A percentile compares a stretch with the other conserved stretches of the same genome.
These are phyloP conservation scores for Pseudocercospora pini-densiflorae DNA, from an alignment of 2,329 filamentous ascomycete genomes.

Conservation along the genomic window DNA sequence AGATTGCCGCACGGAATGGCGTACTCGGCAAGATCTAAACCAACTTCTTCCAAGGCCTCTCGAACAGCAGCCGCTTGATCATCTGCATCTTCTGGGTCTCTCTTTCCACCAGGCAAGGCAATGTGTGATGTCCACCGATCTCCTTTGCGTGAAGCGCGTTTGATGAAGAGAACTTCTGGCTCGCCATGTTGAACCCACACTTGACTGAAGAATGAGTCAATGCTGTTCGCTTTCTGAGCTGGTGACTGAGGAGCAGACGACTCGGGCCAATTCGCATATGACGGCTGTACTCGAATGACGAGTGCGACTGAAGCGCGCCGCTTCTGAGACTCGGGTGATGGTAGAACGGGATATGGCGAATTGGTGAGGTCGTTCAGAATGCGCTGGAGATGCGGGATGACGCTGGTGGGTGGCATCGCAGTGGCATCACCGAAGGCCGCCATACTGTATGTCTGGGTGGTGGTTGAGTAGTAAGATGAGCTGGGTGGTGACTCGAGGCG, in stretches of 20 bases:
- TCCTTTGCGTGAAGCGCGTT: slow-evolving; percentile 65
- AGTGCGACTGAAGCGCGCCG: slow-evolving; percentile 70
- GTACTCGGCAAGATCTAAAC: slow-evolving; percentile 54
- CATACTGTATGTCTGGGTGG: slow-evolving; percentile 5
- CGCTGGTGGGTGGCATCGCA: slow-evolving; percentile 18
- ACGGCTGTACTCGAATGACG: slow-evolving; percentile 65
- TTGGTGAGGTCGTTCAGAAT: slow-evolving; percentile 49
- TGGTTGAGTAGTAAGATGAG: neutral
- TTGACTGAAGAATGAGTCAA: slow-evolving; percentile 64
- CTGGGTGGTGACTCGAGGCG: neutral
- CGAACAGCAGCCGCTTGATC: slow-evolving; percentile 66
- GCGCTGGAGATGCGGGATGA: slow-evolving; percentile 47
- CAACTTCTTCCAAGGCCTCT: slow-evolving; percentile 70
- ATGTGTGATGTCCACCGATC: slow-evolving; percentile 74
- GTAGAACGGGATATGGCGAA: slow-evolving; percentile 55
- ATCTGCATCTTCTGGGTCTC: slow-evolving; percentile 66
- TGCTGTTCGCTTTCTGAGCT: slow-evolving; percentile 41
- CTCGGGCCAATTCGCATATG: slow-evolving; percentile 58
- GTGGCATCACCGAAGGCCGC: slow-evolving; percentile 6
- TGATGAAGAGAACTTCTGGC: slow-evolving; percentile 73
- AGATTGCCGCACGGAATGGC: slow-evolving; percentile 62
- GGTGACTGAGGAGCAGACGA: slow-evolving; percentile 24
- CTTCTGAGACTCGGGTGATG: slow-evolving; percentile 55
- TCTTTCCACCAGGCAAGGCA: slow-evolving; percentile 69
- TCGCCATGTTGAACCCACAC: slow-evolving; percentile 69